phyloP scores from a whole-genome alignment of 495 filamentous ascomycete species.

The Aspergillus nanangensis region DNA sequence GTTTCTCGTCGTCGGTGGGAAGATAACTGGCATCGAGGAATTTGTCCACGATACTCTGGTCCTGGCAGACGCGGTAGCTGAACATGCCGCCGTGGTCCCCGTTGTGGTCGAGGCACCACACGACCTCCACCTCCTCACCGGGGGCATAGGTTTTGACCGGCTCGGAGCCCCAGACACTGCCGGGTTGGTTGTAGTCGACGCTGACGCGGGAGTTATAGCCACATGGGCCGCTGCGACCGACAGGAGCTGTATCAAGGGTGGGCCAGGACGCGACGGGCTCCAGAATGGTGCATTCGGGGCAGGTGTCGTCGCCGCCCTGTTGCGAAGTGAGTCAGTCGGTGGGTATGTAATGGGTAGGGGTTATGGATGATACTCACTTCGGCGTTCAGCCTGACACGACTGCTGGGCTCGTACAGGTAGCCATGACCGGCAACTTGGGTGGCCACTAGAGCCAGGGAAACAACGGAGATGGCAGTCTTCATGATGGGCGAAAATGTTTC shows the following conservation, averaged over 20 bases:
- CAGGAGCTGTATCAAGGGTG: slow-evolving; percentile 37
- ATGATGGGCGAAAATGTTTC: neutral
- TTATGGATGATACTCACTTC: slow-evolving; percentile 39
- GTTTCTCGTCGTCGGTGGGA: slow-evolving; percentile 50
- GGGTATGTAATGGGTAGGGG: neutral
- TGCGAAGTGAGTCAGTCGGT: neutral
- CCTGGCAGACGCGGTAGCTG: slow-evolving; percentile 50
- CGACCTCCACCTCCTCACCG: slow-evolving; percentile 42
- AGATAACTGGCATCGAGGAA: slow-evolving; percentile 47
- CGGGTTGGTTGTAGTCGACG: slow-evolving; percentile 52
- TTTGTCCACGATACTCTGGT: slow-evolving; percentile 48
- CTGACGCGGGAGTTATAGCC: slow-evolving; percentile 53
- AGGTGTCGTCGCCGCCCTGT: slow-evolving; percentile 48
- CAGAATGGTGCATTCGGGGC: slow-evolving; percentile 53
- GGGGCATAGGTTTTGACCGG: slow-evolving; percentile 42
- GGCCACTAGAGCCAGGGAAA: neutral
- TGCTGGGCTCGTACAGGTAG: slow-evolving; percentile 42
- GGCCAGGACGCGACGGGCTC: slow-evolving; percentile 52
- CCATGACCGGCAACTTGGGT: slow-evolving; percentile 27
- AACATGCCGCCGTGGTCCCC: slow-evolving; percentile 60
- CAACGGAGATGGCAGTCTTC: neutral
- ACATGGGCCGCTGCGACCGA: slow-evolving; percentile 50
- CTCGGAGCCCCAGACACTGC: slow-evolving; percentile 36
- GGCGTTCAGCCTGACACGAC: slow-evolving; percentile 42
- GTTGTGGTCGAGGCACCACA: slow-evolving; percentile 57